Evolutionary conservation across 352 stramenopile species (phyloP), one percentile per base, ranked within the genome.

Genomic region (Phytophthora ohioensis): DNA sequence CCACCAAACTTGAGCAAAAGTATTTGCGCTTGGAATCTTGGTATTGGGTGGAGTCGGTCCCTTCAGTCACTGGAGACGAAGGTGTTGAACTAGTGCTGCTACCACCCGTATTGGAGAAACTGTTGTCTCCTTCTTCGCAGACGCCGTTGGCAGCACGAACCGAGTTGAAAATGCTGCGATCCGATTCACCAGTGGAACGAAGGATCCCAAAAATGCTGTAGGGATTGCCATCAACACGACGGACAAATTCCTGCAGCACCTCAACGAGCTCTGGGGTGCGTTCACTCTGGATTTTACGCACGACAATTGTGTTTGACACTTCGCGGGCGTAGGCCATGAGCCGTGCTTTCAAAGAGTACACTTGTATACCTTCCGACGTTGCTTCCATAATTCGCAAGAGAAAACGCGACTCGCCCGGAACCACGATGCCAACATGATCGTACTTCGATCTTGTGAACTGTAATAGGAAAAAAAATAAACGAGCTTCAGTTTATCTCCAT

Each of bases 131-230:
- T 52, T 69, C 66, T 31, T 78, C 58, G 15, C 45, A 43, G 3
- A 41, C 45, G 27, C 36, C 57, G 8, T 51, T 66, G 36, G 38
- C 32, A 27, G 21, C 43, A 60, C 54, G 62, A 5, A 57, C 13
- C 3, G 63, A 67, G 15, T 61, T 45, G 27, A 76, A 63, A 5
- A 73, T 12, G 43, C 48, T 67, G 36, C 78, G 80, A 13, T 85
- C 77, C 5, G 85, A 91, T 57, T 91, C 85, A 3, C 78, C 79
- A 47, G 74, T 75, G 0, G 70, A 87, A 27, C 81, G 76, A 8
- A 96, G 51, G 7, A 96, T 87, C 0, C 88, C 87, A 4, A 94
- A 76, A 27, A 96, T 91, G 65, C 88, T 96, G 71, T 96, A 96
- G 13, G 87, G 75, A 56, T 94, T 96, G 10, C 88, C 88, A 2